Evolutionary conservation across 1,284 basidiomycete species (phyloP), one percentile per base, ranked within the genome.

Genomic region (Peniophora sp.): DNA sequence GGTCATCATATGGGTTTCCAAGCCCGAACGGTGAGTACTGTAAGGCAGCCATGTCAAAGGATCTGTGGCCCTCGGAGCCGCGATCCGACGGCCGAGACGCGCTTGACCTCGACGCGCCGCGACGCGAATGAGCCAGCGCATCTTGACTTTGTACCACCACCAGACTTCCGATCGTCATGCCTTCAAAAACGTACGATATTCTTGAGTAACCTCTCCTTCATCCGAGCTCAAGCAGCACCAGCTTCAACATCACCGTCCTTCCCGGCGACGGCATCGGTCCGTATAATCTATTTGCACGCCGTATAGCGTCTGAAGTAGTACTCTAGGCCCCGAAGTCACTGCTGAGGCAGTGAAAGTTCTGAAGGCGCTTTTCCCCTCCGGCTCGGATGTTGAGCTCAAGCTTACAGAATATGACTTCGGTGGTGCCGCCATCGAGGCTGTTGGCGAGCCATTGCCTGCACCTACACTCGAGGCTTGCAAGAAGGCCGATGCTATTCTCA

Each of bases 211-310:
- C 27, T 32, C 27, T 32, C 27, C 27, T 32, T 17, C 43, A 48
- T 48, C 27, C 39, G 48, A 36, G 47, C 47, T 49, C 17, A 54
- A 48, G 37, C 44, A 17, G 20, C 44, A 15, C 8, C 54, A 91
- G 88, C 51, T 95, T 87, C 71, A 88, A 87, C 58, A 81, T 99
- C 64, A 86, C 87, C 48, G 81, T 96, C 45, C 84, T 99, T 37
- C 86, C 89, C 44, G 97, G 97, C 53, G 97, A 99, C 72, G 97
- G 97, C 57, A 99, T 99, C 62, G 96, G 92, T 92, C 63, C 50
- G 75, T 65, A 53, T 24, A 48, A n/a, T 9, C 51, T 24, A 6
- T 18, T 37, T 43, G 22, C 20, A 27, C 18, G 24, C 20, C 11
- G 17, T n/a, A 18, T 15, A 39, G 47, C 44, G 48, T 42, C 37